Evolutionary conservation across 352 stramenopile genomes (phyloP), one percentile per base, ranked within the genome.

Genomic region (Pythium myriotylum): DNA sequence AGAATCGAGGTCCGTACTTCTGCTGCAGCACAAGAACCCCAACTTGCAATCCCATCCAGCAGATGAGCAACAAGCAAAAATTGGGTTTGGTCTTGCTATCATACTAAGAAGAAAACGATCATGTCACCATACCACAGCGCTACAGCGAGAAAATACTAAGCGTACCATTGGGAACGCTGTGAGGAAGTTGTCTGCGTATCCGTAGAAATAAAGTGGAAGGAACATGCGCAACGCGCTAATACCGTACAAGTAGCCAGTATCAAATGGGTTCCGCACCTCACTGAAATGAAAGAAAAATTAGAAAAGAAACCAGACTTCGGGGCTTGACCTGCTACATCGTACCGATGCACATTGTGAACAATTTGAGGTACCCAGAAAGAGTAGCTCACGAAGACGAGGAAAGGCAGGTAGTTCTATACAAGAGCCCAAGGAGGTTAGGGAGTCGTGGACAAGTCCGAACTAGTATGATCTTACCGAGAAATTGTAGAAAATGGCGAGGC

Each of bases 351-450:
- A 70, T 99, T 99, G 62, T 95, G 82, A 37, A 98, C 79, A 52
- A 99, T 99, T 76, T 99, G 97, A 20, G 97, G 97, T 12, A 99
- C 77, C 97, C 97, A 99, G 76, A 99, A 99, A 20, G 94, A 98
- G 67, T 98, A 99, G 67, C 97, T 88, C 13, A 97, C 57, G 53
- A 99, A 84, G 2, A 98, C 82, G 40, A 98, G 89, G 43, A 98
- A 62, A 10, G 78, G 84, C 53, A 97, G 70, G 39, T 96, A 89
- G 47, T 87, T 87, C 77, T 98, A 61, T 16, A 49, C 54, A 24
- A 16, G 65, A n/a, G 53, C 42, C 32, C 32, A 59, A 16, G 29
- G 4, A 42, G 14, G 47, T n/a, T 6, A 17, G 22, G 5, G 47
- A 14, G 10, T 10, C 29, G 10, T 35, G 29, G 5, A 35, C 5